These are phyloP conservation scores for Kodamaea arcana DNA, from an alignment of 1,139 yeast genomes.

Conservation along the genomic window DNA sequence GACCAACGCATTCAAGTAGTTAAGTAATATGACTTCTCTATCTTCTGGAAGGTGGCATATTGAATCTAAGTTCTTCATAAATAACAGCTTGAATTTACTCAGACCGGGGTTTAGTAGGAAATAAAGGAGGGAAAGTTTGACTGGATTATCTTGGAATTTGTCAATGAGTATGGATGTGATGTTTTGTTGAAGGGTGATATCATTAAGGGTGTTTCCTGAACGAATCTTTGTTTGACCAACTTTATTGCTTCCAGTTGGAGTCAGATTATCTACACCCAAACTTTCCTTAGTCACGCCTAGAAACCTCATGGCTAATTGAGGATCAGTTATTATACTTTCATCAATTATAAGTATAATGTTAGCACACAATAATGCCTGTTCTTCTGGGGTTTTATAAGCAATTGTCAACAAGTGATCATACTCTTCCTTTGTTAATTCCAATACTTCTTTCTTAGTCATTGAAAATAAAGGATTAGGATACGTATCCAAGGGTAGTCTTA, in stretches of 20 bases:
- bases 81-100: slow-evolving; percentile 13
- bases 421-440: slow-evolving; percentile 18
- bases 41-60: slow-evolving; percentile 15
- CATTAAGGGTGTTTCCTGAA: no score
- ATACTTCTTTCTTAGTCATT: slow-evolving; percentile 25
- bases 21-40: slow-evolving; percentile 18
- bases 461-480: slow-evolving; percentile 33
- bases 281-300: slow-evolving; percentile 5
- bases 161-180: slow-evolving; percentile 13
- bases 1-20: slow-evolving; percentile 20
- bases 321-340: slow-evolving; percentile 25
- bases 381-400: slow-evolving; percentile 22
- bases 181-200: slow-evolving; percentile 9
- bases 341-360: slow-evolving; percentile 28
- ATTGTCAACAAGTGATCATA: slow-evolving; percentile 23
- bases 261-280: no score
- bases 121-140: slow-evolving; percentile 28
- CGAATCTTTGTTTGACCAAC: no score
- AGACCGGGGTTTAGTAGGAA: slow-evolving; percentile 23
- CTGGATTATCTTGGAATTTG: slow-evolving; percentile 16
- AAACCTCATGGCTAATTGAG: slow-evolving; percentile 21
- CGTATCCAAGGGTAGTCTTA: slow-evolving; percentile 16
- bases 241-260: no score
- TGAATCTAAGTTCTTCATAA: slow-evolving; percentile 19
- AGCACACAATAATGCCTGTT: slow-evolving; percentile 28